phyloP scores from a whole-genome alignment of 345 rosid species.

The Ceriops tagal region DNA sequence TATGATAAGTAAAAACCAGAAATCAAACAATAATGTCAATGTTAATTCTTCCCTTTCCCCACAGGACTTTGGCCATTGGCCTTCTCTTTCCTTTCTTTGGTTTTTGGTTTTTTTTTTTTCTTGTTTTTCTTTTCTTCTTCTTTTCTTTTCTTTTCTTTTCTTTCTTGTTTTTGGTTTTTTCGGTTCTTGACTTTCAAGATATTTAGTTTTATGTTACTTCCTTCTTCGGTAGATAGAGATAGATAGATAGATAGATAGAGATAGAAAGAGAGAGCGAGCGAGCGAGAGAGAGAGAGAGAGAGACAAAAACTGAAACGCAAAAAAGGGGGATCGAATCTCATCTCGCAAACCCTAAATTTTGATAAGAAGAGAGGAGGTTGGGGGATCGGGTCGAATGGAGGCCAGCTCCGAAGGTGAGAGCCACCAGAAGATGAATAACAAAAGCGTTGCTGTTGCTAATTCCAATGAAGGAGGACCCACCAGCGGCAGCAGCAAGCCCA shows the following conservation, averaged over 20 bases:
- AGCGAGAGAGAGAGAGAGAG: conserved; percentile 13
- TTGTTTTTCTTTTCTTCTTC: conserved; percentile 5
- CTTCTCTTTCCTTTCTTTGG: not conserved
- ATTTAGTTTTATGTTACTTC: conserved; percentile 10
- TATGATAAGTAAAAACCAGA: not conserved
- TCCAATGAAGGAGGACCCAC: conserved; percentile 38
- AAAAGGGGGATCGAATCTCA: not conserved
- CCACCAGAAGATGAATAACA: conserved; percentile 26
- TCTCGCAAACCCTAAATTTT: conserved; percentile 10
- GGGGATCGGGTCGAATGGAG: conserved; percentile 41
- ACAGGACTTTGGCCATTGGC: no score
- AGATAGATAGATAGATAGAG: no score
- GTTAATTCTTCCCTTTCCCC: no score
- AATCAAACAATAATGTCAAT: no score
- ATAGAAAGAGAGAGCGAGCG: not conserved
- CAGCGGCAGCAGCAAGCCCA: conserved; percentile 48
- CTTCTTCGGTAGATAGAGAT: no score
- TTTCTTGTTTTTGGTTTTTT: not conserved
- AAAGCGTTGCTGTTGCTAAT: conserved; percentile 15
- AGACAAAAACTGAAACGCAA: not conserved
- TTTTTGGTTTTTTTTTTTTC: conserved; percentile 3
- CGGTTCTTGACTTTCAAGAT: conserved; percentile 38
- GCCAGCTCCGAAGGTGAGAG: conserved; percentile 58
- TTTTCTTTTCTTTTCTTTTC: not conserved
- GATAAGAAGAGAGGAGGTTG: not conserved